Percentiles rank a stretch among this genome's conserved stretches.
Evolutionary conservation across 306 rosid species (phyloP).

Genomic region (Hippophae gyantsensis): DNA sequence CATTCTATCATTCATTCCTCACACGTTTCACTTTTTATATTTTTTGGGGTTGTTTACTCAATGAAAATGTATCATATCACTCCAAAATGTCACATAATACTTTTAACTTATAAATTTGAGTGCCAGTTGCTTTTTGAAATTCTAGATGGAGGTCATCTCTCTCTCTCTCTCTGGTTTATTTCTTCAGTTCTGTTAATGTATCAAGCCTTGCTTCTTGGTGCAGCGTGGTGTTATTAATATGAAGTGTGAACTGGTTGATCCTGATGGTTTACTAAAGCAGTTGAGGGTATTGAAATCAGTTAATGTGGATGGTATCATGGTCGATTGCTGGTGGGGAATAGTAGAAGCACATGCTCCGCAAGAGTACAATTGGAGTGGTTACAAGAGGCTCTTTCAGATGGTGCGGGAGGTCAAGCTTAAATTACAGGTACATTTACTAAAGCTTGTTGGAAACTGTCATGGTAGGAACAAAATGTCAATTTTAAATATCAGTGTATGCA

Average conservation of each 20-base stretch:
- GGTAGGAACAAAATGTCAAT: no score
- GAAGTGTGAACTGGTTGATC: constrained; percentile 92
- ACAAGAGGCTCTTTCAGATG: constrained; percentile 88
- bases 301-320: constrained; percentile 76
- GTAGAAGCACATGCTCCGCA: constrained; percentile 92
- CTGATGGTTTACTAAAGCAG: constrained; percentile 79
- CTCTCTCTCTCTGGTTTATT: not conserved
- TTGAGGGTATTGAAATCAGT: constrained; percentile 72
- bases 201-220: constrained; percentile 21
- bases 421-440: constrained; percentile 58
- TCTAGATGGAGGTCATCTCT: no score
- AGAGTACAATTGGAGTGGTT: constrained; percentile 97
- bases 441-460: not conserved
- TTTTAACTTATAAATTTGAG: no score
- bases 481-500: no score
- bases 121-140: no score
- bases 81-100: no score
- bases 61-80: no score
- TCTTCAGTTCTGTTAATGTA: constrained; percentile 16
- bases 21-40: constrained; percentile 2
- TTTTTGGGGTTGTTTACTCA: not conserved
- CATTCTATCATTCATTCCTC: constrained; percentile 10
- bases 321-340: constrained; percentile 99
- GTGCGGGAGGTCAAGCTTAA: constrained; percentile 74
- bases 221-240: constrained; percentile 87